Base-by-base conservation (phyloP, 768 basidiomycete species). In the Leucocoprinus birnbaumii region DNA sequence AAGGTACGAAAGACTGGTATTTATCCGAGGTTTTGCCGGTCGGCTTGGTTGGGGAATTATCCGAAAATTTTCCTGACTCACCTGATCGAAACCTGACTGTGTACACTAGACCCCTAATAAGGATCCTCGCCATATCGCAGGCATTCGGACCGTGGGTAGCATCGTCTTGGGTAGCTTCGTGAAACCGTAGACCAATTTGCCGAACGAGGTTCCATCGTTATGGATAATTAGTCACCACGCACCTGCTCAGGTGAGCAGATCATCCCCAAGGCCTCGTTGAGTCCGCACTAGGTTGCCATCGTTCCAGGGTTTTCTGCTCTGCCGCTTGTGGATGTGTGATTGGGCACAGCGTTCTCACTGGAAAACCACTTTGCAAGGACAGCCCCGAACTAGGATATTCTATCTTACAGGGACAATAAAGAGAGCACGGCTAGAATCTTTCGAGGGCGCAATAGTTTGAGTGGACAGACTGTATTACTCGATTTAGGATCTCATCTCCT, bases 21-120 rank as follows among this genome's bases (percentile, higher is more conserved):
- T 49, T 44, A n/a, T n/a, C 54, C 54, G 54, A 48, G 11, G 26
- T 22, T 55, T 55, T 43, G 7, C 47, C 54, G 40, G 8, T 16
- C 35, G 31, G 31, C 31, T 31, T 31, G 5, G 31, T 11, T 31
- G 31, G 51, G 43, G 18, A 37, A 49, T 48, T 43, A 34, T 8
- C 54, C 54, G 48, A 35, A 1, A 2, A 21, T 43, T 25, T 25
- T 47, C 52, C 52, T 31, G 13, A 9, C 11, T 55, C 54, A 55
- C 47, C 54, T 55, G 54, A 24, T 48, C 16, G 16, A 24, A 19
- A 46, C 16, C 47, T 53, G 26, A 37, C 31, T 21, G 21, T 16
- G 26, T 4, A 48, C 16, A n/a, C 14, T 10, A 13, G 9, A 34
- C 34, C 27, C 18, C 16, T 38, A n/a, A 38, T 38, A 11, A 31